These are phyloP conservation scores for Adansonia gregorii DNA, from an alignment of 441 rosid species.

Conservation along the genomic window DNA sequence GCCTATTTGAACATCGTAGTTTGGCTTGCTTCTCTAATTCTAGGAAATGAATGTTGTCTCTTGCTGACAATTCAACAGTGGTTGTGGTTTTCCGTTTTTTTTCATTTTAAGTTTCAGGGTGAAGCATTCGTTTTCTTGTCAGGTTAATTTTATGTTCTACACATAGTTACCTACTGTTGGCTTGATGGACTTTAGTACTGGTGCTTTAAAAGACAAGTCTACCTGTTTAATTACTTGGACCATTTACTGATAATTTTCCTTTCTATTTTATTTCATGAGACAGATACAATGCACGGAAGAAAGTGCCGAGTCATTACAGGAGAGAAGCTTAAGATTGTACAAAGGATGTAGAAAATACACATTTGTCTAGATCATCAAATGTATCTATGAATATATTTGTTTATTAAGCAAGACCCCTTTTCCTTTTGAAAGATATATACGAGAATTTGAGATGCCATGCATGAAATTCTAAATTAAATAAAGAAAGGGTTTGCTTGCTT, in stretches of 20 bases:
- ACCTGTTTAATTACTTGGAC: background rate
- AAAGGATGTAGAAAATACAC: slow-evolving; percentile 99
- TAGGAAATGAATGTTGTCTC: too few relatives aligned
- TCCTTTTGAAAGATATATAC: background rate
- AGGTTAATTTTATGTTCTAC: too few relatives aligned
- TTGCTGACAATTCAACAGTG: too few relatives aligned
- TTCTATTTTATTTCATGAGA: slow-evolving; percentile 36
- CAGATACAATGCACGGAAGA: slow-evolving; percentile 96
- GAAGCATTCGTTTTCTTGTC: too few relatives aligned
- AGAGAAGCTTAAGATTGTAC: slow-evolving; percentile 88
- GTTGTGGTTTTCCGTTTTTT: too few relatives aligned
- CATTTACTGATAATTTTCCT: slow-evolving; percentile 2
- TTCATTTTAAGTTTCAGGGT: too few relatives aligned
- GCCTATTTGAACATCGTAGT: too few relatives aligned
- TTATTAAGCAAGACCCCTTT: background rate
- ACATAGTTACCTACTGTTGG: too few relatives aligned
- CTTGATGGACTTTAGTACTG: too few relatives aligned
- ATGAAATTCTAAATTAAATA: background rate
- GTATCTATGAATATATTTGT: background rate
- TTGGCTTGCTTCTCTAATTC: too few relatives aligned
- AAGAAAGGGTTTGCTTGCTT: background rate
- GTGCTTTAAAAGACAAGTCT: too few relatives aligned
- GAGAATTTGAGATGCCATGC: slow-evolving; percentile 1
- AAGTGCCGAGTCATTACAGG: slow-evolving; percentile 80
- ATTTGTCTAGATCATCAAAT: slow-evolving; percentile 47